Conservation (phyloP, 768 basidiomycete species). For the Suillus luteus region DNA sequence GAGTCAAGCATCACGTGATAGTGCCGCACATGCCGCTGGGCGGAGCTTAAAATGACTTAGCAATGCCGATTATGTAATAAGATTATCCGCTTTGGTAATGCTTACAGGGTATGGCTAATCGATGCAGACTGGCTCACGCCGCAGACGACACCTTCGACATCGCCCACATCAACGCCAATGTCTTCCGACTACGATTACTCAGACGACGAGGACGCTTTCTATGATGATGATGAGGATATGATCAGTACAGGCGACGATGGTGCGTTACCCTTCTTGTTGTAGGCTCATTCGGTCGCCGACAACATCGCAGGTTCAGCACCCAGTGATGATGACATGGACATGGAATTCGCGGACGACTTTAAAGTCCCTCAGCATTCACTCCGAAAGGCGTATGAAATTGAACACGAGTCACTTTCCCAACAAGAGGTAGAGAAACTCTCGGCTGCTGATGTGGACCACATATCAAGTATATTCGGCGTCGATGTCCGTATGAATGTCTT, state of each 20-base stretch:
- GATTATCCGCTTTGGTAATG: slow-evolving; percentile 5
- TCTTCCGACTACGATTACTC: slow-evolving; percentile 73
- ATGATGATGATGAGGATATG: slow-evolving; percentile 72
- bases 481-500: slow-evolving; percentile 61
- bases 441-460: slow-evolving; percentile 78
- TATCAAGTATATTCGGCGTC: slow-evolving; percentile 84
- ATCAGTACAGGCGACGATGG: slow-evolving; percentile 60
- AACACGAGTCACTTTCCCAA: slow-evolving; percentile 77
- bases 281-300: slow-evolving; percentile 25
- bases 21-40: background rate
- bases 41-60: background rate
- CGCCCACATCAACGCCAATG: slow-evolving; percentile 35
- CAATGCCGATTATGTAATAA: slow-evolving; percentile 5
- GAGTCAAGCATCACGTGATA: slow-evolving; percentile 4
- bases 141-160: slow-evolving; percentile 18
- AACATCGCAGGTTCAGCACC: slow-evolving; percentile 40
- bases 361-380: slow-evolving; percentile 55
- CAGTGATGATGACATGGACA: slow-evolving; percentile 66
- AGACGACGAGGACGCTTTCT: slow-evolving; percentile 66
- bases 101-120: slow-evolving; percentile 8
- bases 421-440: slow-evolving; percentile 77
- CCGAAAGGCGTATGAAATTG: slow-evolving; percentile 80
- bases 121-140: slow-evolving; percentile 8
- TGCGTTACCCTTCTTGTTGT: slow-evolving; percentile 27
- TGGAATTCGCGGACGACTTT: slow-evolving; percentile 70